phyloP scores from a whole-genome alignment of 2,329 filamentous ascomycete genomes.

The Microcyclospora tardicrescens region DNA sequence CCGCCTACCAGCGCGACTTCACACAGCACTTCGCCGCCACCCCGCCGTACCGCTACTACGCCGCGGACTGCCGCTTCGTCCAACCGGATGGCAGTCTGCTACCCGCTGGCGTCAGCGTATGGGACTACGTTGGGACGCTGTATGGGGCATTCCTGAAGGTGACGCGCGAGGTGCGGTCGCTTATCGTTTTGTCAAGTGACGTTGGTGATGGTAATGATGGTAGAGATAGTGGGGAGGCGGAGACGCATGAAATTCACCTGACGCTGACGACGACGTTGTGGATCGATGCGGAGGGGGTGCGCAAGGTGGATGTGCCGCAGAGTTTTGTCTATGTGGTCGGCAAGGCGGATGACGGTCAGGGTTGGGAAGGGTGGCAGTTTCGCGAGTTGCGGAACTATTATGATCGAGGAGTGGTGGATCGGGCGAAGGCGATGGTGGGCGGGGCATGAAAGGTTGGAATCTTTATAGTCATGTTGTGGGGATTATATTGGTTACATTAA shows the following conservation, averaged over 20 bases:
- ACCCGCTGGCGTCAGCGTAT: neutral
- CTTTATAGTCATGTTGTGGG: too few species aligned
- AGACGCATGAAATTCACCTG: constrained; percentile 1
- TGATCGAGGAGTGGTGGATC: neutral
- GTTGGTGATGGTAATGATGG: too few species aligned
- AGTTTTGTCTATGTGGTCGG: neutral
- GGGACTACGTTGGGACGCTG: constrained; percentile 1
- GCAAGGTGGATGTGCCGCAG: constrained; percentile 2
- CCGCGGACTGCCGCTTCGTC: neutral
- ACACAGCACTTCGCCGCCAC: neutral
- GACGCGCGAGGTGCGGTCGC: neutral
- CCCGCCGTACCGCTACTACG: neutral
- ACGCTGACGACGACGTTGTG: neutral
- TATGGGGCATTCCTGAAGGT: neutral
- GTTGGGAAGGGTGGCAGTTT: neutral
- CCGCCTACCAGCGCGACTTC: neutral
- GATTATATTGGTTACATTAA: too few species aligned
- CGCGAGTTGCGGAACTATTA: neutral
- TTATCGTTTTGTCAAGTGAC: neutral
- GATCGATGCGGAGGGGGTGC: neutral
- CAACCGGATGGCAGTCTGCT: neutral
- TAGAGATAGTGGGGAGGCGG: too few species aligned
- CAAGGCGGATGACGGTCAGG: neutral
- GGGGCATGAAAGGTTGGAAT: too few species aligned
- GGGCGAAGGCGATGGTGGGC: neutral